Percentiles rank a stretch among this genome's conserved stretches.
These are phyloP conservation scores for Cutaneotrichosporon cutaneum DNA, from an alignment of 1,284 basidiomycete species.

Conservation along the genomic window DNA sequence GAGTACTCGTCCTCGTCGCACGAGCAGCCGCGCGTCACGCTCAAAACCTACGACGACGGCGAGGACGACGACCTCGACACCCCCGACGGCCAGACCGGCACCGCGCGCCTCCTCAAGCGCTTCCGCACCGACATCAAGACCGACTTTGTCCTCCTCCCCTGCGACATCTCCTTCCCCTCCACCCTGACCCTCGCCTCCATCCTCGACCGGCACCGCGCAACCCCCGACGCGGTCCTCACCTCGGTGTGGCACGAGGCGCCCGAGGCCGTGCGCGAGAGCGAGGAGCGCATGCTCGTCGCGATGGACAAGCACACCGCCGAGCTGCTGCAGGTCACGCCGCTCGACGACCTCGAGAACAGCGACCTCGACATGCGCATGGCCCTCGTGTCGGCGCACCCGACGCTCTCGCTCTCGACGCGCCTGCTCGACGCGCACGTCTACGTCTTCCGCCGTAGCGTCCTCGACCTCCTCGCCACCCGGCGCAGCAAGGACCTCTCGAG, in stretches of 20 bases:
- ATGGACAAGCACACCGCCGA: conserved; percentile 58
- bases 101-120: conserved; percentile 48
- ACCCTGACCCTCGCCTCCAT: conserved; percentile 67
- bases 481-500: conserved; percentile 68
- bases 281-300: conserved; percentile 47
- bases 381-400: conserved; percentile 67
- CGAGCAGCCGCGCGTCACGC: conserved; percentile 31
- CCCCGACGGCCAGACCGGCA: conserved; percentile 38
- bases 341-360: conserved; percentile 62
- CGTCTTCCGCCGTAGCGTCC: conserved; percentile 70
- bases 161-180: conserved; percentile 80
- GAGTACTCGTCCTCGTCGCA: conserved; percentile 38
- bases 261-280: conserved; percentile 54
- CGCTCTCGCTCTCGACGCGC: conserved; percentile 65
- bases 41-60: conserved; percentile 44
- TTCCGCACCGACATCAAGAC: conserved; percentile 53
- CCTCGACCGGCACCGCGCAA: conserved; percentile 79
- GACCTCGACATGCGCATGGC: conserved; percentile 72
- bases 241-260: conserved; percentile 69
- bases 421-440: conserved; percentile 88
- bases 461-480: conserved; percentile 66
- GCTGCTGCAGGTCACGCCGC: conserved; percentile 66
- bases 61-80: conserved; percentile 45
- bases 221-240: conserved; percentile 68
- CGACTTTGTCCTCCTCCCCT: conserved; percentile 88